phyloP scores from a whole-genome alignment of 2,329 filamentous ascomycete species.

The Calonectria honghensis region DNA sequence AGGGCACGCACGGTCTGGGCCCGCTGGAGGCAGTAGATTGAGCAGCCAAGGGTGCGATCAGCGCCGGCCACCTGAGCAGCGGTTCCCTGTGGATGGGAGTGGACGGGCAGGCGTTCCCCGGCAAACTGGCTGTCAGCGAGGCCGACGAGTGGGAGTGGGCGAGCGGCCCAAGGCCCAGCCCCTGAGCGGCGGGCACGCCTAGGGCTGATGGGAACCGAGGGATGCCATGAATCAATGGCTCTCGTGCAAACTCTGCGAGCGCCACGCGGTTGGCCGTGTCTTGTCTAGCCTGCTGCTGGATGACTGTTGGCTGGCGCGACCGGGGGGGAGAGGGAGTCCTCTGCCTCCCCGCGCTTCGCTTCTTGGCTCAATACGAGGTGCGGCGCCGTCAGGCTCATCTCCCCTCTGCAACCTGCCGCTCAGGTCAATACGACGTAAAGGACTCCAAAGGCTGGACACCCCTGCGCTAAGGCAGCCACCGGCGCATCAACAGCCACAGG shows the following conservation, averaged over 20 bases:
- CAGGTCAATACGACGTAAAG: constrained; percentile 17
- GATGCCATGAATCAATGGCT: constrained; percentile 20
- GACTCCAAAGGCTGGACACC: background rate
- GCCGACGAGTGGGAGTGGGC: background rate
- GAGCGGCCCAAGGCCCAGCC: background rate
- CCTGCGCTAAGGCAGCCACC: constrained; percentile 24
- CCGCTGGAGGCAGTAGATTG: constrained; percentile 10
- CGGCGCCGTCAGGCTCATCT: constrained; percentile 10
- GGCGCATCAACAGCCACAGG: background rate
- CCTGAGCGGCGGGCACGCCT: constrained; percentile 3
- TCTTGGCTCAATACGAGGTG: background rate
- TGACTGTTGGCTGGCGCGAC: background rate
- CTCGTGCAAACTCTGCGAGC: background rate
- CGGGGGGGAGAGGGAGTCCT: too few relatives aligned
- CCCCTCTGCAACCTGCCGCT: constrained; percentile 17
- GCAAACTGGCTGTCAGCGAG: background rate
- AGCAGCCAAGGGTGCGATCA: constrained; percentile 14
- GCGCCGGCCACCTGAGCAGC: background rate
- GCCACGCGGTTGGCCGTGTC: constrained; percentile 1
- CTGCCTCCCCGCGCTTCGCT: background rate
- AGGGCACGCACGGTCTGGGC: constrained; percentile 21
- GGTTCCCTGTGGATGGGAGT: background rate
- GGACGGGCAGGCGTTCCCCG: constrained; percentile 13
- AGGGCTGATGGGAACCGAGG: background rate
- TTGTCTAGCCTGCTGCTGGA: background rate